These are phyloP conservation scores for Moesziomyces sp. DNA, from an alignment of 1,284 basidiomycete genomes.

Conservation along the genomic window DNA sequence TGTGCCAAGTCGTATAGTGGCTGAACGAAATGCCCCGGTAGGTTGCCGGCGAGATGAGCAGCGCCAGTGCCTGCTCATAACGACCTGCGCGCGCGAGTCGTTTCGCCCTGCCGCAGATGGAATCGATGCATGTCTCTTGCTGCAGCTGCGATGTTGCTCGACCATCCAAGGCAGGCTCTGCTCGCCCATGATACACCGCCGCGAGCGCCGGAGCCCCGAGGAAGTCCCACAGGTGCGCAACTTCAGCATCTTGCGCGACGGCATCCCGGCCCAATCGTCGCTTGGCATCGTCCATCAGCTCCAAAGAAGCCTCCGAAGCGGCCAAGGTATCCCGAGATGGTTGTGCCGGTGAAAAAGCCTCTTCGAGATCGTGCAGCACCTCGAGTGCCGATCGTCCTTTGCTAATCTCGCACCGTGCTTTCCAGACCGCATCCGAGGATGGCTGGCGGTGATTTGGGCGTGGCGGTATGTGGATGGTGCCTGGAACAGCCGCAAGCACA, in stretches of 20 bases:
- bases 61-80: conserved; percentile 35
- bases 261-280: conserved; percentile 28
- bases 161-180: neutral
- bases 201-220: conserved; percentile 25
- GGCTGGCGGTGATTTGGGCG: neutral
- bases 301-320: conserved; percentile 26
- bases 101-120: conserved; percentile 19
- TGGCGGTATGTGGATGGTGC: neutral
- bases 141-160: conserved; percentile 6
- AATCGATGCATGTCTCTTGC: conserved; percentile 19
- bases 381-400: conserved; percentile 26
- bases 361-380: conserved; percentile 24
- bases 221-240: conserved; percentile 24
- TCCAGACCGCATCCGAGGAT: conserved; percentile 26
- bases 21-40: conserved; percentile 24
- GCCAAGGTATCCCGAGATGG: conserved; percentile 20
- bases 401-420: conserved; percentile 18
- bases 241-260: conserved; percentile 5
- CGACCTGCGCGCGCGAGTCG: conserved; percentile 21
- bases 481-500: conserved; percentile 12
- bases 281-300: conserved; percentile 40
- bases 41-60: conserved; percentile 20
- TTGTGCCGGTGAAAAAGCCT: conserved; percentile 12
- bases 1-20: conserved; percentile 29
- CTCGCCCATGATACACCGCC: conserved; percentile 25